Evolutionary conservation across 768 basidiomycete genomes (phyloP).

Genomic region (Agrocybe praecox): DNA sequence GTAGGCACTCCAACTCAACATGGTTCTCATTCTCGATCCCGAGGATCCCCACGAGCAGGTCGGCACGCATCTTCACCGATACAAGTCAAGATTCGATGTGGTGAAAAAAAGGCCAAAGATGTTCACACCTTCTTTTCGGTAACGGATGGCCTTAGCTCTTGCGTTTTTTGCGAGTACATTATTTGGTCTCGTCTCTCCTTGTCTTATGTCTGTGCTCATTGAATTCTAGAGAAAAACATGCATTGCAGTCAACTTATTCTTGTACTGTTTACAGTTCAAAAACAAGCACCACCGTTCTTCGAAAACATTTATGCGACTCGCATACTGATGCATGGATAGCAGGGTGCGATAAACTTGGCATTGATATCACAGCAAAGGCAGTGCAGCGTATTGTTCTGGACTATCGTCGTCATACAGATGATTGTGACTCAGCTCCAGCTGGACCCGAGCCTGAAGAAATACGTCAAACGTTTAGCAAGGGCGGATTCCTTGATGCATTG

Average conservation of each 20-base stretch:
- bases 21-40: too few relatives aligned
- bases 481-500: neutral
- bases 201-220: neutral
- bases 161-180: constrained; percentile 2
- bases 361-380: constrained; percentile 1
- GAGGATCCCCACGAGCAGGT: too few relatives aligned
- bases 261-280: neutral
- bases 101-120: neutral
- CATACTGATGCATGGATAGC: neutral
- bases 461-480: neutral
- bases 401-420: neutral
- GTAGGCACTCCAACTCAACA: too few relatives aligned
- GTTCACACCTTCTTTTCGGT: neutral
- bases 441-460: neutral
- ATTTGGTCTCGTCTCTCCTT: neutral
- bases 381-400: neutral
- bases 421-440: neutral
- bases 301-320: neutral
- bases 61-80: too few relatives aligned
- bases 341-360: constrained; percentile 2
- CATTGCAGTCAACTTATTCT: neutral
- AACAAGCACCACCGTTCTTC: neutral
- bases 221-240: neutral
- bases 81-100: too few relatives aligned
- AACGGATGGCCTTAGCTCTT: neutral